Conservation (phyloP, 768 basidiomycete genomes). For the Auriscalpium microsporum region DNA sequence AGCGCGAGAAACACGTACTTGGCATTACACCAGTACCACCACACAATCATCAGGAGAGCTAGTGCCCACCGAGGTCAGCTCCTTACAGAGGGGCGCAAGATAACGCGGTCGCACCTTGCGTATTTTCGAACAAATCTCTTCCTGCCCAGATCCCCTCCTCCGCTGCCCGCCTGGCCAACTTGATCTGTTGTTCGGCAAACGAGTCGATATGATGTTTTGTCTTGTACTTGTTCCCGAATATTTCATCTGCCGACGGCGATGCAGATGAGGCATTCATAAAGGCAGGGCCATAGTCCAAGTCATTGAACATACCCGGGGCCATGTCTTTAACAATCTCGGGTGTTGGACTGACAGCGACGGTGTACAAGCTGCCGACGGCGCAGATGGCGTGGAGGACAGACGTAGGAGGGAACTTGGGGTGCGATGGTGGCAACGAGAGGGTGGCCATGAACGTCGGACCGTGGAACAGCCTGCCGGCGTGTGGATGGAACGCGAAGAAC, state of each 20-base stretch:
- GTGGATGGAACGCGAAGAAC: conserved; percentile 74
- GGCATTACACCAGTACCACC: conserved; percentile 71
- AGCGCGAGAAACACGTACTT: conserved; percentile 29
- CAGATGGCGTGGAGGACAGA: conserved; percentile 82
- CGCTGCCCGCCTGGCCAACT: conserved; percentile 5
- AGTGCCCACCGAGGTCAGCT: neutral
- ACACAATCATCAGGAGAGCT: conserved; percentile 58
- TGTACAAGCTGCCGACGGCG: conserved; percentile 70
- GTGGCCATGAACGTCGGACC: conserved; percentile 53
- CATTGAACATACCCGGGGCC: conserved; percentile 24
- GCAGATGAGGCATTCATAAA: neutral
- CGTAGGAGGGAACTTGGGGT: conserved; percentile 64
- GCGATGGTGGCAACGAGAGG: conserved; percentile 54
- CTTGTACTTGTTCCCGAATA: conserved; percentile 14
- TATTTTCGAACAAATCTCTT: conserved; percentile 6
- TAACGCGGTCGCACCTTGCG: conserved; percentile 7
- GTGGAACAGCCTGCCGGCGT: conserved; percentile 65
- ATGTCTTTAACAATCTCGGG: conserved; percentile 37
- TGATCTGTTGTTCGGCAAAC: conserved; percentile 15
- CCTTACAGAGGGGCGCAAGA: no score
- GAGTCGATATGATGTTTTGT: conserved; percentile 11
- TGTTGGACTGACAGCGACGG: conserved; percentile 53
- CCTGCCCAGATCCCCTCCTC: conserved; percentile 12
- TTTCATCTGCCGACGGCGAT: conserved; percentile 13
- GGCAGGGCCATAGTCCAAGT: neutral